Percentiles rank a stretch among this genome's conserved stretches.
Conservation (phyloP, 148 eudicot genomes). For the Cornus florida region DNA sequence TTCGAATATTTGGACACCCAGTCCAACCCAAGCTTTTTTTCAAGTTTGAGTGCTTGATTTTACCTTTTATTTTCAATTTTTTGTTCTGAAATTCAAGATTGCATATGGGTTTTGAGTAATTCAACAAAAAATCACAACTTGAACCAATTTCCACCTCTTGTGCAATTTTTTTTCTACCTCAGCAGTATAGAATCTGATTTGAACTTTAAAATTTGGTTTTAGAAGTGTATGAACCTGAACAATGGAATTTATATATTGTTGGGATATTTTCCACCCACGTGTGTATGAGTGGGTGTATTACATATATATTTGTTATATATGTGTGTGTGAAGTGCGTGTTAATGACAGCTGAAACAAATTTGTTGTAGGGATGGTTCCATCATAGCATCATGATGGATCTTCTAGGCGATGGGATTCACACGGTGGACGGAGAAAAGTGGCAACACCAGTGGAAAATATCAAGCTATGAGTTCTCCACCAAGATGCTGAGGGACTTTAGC, state of each 20-base stretch:
- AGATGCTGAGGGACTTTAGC: conserved; percentile 22
- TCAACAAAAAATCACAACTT: too few relatives aligned
- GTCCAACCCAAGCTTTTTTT: neutral
- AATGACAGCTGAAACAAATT: too few relatives aligned
- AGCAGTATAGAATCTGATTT: too few relatives aligned
- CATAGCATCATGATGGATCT: conserved; percentile 12
- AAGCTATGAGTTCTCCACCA: conserved; percentile 26
- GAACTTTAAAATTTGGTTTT: neutral
- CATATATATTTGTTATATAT: too few relatives aligned
- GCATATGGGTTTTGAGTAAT: too few relatives aligned
- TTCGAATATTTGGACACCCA: neutral
- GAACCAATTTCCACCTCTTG: too few relatives aligned
- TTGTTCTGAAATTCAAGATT: neutral
- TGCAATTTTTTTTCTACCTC: too few relatives aligned
- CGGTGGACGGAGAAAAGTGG: conserved; percentile 26
- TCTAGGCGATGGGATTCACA: conserved; percentile 23
- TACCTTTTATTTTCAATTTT: too few relatives aligned
- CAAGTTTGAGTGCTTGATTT: neutral
- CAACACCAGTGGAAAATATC: conserved; percentile 21
- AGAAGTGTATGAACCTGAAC: neutral
- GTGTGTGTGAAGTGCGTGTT: too few relatives aligned
- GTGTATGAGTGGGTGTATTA: too few relatives aligned
- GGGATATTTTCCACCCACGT: too few relatives aligned
- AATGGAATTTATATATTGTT: too few relatives aligned
- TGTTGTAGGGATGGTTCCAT: conserved; percentile 10